These are phyloP conservation scores for Russula olivacea DNA, from an alignment of 768 basidiomycete species.

Conservation along the genomic window DNA sequence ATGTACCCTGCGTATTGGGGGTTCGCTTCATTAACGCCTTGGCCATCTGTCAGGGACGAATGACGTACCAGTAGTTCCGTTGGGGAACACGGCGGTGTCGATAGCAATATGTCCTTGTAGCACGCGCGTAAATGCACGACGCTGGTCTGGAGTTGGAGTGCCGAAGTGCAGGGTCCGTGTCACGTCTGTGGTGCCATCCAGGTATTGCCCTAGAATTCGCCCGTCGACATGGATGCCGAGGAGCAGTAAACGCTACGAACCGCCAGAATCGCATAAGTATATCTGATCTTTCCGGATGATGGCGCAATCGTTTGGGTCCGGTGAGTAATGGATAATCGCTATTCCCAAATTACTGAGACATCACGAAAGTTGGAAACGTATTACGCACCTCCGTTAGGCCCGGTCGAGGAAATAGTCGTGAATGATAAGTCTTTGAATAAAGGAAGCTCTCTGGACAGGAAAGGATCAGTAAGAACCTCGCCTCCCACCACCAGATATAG, in stretches of 20 bases:
- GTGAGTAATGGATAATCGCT: constrained; percentile 94
- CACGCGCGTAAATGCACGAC: constrained; percentile 85
- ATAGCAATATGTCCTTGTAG: constrained; percentile 89
- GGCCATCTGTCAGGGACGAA: not conserved
- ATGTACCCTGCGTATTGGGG: constrained; percentile 41
- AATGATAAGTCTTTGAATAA: constrained; percentile 88
- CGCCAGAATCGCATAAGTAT: constrained; percentile 85
- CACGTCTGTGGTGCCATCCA: constrained; percentile 93
- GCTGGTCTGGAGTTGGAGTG: constrained; percentile 73
- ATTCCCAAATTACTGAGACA: not conserved
- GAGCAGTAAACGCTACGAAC: constrained; percentile 31
- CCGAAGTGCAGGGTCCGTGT: constrained; percentile 94
- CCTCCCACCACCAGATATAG: not conserved
- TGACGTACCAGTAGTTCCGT: constrained; percentile 61
- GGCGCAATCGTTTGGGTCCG: constrained; percentile 66
- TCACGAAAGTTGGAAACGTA: not conserved
- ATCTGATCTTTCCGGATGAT: constrained; percentile 72
- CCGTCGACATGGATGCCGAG: not conserved
- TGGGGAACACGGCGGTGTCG: constrained; percentile 78
- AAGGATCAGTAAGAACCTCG: not conserved
- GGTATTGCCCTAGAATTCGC: constrained; percentile 58
- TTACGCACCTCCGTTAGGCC: constrained; percentile 81
- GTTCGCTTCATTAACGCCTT: not conserved
- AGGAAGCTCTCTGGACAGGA: constrained; percentile 53
- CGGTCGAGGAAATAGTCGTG: constrained; percentile 85